Evolutionary conservation across 805 yeast species (phyloP).

Genomic region (Yarrowia sp.): DNA sequence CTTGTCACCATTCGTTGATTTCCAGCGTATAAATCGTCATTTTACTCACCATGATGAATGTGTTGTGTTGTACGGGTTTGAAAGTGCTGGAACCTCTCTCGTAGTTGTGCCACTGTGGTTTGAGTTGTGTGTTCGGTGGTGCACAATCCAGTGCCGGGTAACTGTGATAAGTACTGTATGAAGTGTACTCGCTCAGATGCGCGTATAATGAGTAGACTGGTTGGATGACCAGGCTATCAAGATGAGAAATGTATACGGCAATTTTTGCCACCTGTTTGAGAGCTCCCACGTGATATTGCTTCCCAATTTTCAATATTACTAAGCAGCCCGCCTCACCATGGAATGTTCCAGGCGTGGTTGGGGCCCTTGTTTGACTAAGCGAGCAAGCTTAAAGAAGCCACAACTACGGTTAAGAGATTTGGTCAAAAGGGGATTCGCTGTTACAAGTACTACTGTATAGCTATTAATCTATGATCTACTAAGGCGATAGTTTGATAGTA

Average conservation of each 20-base stretch:
- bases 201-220: neutral
- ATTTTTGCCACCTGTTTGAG: neutral
- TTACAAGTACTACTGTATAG: too few relatives aligned
- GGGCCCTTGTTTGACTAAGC: too few relatives aligned
- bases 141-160: constrained; percentile 6
- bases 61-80: neutral
- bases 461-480: too few relatives aligned
- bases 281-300: too few relatives aligned
- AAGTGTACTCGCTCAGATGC: too few relatives aligned
- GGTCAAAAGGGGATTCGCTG: too few relatives aligned
- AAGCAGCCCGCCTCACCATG: neutral
- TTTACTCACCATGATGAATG: constrained; percentile 23
- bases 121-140: neutral
- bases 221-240: too few relatives aligned
- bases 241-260: too few relatives aligned
- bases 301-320: neutral
- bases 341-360: neutral
- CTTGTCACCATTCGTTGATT: neutral
- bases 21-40: neutral
- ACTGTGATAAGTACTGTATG: neutral
- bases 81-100: constrained; percentile 7
- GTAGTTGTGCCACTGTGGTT: constrained; percentile 7
- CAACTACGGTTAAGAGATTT: too few relatives aligned
- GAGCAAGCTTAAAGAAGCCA: too few relatives aligned
- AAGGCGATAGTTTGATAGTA: too few relatives aligned